Evolutionary conservation across 345 rosid species (phyloP).

Genomic region (Ceriops zippeliana): DNA sequence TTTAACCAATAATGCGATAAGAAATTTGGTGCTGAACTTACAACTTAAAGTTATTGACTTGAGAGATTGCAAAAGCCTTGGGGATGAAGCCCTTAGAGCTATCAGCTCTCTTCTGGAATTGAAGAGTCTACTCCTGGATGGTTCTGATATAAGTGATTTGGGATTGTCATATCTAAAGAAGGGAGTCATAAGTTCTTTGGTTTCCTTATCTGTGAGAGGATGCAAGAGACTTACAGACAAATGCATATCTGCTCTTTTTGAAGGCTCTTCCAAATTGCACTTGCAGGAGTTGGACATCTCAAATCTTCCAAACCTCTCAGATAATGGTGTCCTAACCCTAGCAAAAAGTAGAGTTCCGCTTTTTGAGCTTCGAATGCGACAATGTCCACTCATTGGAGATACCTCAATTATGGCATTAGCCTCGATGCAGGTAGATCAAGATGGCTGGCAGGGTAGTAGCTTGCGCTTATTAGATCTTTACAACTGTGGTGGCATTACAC

Average conservation of each 20-base stretch:
- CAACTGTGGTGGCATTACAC: slow-evolving; percentile 81
- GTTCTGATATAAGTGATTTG: slow-evolving; percentile 58
- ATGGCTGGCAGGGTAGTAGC: slow-evolving; percentile 66
- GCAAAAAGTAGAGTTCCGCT: slow-evolving; percentile 62
- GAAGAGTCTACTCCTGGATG: slow-evolving; percentile 60
- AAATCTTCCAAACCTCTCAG: slow-evolving; percentile 66
- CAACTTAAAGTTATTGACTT: slow-evolving; percentile 64
- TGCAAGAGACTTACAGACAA: slow-evolving; percentile 85
- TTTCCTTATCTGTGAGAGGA: slow-evolving; percentile 73
- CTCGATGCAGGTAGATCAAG: slow-evolving; percentile 61
- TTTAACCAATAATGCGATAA: slow-evolving; percentile 62
- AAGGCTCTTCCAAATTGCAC: slow-evolving; percentile 55
- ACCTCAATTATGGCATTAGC: slow-evolving; percentile 83
- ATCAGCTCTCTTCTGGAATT: slow-evolving; percentile 52
- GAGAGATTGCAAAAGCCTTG: slow-evolving; percentile 70
- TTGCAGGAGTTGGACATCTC: slow-evolving; percentile 81
- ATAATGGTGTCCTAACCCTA: slow-evolving; percentile 60
- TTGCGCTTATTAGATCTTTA: slow-evolving; percentile 59
- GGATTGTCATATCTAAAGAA: slow-evolving; percentile 54
- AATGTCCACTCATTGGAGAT: slow-evolving; percentile 83
- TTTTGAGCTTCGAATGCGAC: slow-evolving; percentile 68
- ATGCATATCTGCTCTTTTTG: slow-evolving; percentile 58
- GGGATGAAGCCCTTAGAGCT: slow-evolving; percentile 68
- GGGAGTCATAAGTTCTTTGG: slow-evolving; percentile 52
- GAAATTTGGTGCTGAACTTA: slow-evolving; percentile 51